Percentiles rank a stretch among this genome's conserved stretches.
Conservation (phyloP, 345 rosid genomes). For the Acer yangbiense region DNA sequence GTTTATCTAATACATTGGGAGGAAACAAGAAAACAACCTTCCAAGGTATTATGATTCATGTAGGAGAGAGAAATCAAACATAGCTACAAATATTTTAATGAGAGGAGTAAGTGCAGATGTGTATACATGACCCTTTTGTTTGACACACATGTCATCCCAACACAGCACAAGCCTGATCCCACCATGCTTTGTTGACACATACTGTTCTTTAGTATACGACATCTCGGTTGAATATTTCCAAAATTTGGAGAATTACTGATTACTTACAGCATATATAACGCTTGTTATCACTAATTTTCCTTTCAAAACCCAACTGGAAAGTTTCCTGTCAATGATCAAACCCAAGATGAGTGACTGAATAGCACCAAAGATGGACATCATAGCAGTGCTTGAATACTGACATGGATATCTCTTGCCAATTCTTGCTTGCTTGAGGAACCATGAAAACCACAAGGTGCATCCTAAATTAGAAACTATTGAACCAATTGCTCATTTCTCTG, state of each 20-base stretch:
- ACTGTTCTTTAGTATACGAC: neutral
- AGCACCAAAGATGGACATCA: constrained; percentile 54
- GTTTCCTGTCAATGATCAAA: constrained; percentile 35
- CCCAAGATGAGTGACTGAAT: constrained; percentile 52
- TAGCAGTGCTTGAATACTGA: constrained; percentile 63
- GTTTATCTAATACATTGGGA: too few species aligned
- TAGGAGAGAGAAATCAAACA: too few species aligned
- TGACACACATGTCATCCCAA: constrained; percentile 66
- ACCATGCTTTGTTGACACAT: constrained; percentile 54
- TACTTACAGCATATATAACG: constrained; percentile 42
- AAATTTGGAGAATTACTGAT: neutral
- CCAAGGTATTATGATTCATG: too few species aligned
- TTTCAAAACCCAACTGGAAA: constrained; percentile 46
- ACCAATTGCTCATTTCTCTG: constrained; percentile 48
- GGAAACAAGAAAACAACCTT: too few species aligned
- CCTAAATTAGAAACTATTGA: constrained; percentile 39
- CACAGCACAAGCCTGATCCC: constrained; percentile 78
- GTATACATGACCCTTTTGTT: too few species aligned
- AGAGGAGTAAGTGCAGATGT: too few species aligned
- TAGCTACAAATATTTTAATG: too few species aligned
- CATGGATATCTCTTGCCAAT: constrained; percentile 50
- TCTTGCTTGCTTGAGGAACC: constrained; percentile 60
- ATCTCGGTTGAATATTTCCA: neutral
- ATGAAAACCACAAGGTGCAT: constrained; percentile 38
- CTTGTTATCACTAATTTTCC: constrained; percentile 45